Base-by-base conservation (phyloP, 2,329 filamentous ascomycete genomes). In the Cladosporium velox region DNA sequence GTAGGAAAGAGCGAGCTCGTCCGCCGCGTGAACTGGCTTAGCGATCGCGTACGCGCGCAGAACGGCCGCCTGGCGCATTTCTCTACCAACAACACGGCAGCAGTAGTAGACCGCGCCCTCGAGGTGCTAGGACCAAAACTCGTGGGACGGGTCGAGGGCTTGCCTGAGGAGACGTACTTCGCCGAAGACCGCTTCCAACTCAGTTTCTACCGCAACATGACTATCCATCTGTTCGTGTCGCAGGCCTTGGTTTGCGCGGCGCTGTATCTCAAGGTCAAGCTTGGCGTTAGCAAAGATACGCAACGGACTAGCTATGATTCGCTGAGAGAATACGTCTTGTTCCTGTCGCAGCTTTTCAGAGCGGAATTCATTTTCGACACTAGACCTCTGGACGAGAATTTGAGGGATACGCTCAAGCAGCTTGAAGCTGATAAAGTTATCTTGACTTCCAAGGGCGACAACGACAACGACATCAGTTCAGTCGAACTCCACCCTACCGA, bases 121-220 rank as follows among this genome's bases (percentile, higher is more conserved):
- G 94, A 97, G 58, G 95, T 98, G 0, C 84, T 99, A 0, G 95
- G 95, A 0, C 91, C 92, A 64, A 91, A 95, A 60, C 85, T 99
- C 1, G 93, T 99, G 0, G 92, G 93, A 4, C 83, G 89, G 4
- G 85, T 96, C 0, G 86, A 89, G 44, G 92, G 90, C 0, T 81
- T 99, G 5, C 90, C 91, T 0, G 95, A 99, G 76, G 91, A 92
- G 21, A 98, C 95, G 0, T 98, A 92, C 78, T 97, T 92, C 73
- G 95, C 95, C 4, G 93, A 97, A 47, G 95, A 99, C 77, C 87
- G 82, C 63, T 99, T 99, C 82, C 95, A 99, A 76, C 86, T 99
- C 11, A 97, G 93, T 0, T 99, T 99, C 79, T 99, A 99, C 80
- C 90, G 95, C 62, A 99, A 99, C 79, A 98, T 98, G 95, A 97